Conservation (phyloP, 768 basidiomycete species). For the Trichaptum fuscoviolaceum region DNA sequence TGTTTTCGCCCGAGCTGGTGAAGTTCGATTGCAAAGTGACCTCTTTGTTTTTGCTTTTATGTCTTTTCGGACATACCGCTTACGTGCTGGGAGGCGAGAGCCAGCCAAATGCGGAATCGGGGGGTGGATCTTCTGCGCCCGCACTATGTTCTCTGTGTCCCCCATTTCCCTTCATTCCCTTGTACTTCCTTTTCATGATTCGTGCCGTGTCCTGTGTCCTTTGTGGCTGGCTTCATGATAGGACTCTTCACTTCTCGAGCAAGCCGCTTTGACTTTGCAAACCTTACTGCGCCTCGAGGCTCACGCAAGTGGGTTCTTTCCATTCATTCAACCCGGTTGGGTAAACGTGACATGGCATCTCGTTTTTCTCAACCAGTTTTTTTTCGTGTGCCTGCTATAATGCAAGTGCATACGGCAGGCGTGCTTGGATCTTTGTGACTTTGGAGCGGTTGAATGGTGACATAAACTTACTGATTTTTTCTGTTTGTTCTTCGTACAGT, state of each 20-base stretch:
- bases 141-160: neutral
- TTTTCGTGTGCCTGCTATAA: neutral
- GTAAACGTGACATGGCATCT: neutral
- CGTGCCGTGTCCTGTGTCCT: neutral
- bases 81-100: neutral
- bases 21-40: neutral
- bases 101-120: neutral
- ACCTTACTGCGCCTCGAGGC: conserved; percentile 1
- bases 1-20: neutral
- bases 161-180: neutral
- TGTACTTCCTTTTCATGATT: neutral
- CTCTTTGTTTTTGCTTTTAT: neutral
- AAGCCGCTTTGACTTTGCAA: neutral
- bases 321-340: neutral
- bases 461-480: neutral
- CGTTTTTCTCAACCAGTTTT: neutral
- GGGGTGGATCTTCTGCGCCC: neutral
- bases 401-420: neutral
- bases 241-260: neutral
- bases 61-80: neutral
- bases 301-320: neutral
- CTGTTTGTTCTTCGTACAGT: conserved; percentile 45
- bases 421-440: neutral
- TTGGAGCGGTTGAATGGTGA: neutral
- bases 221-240: neutral